Conservation (phyloP, 2,329 filamentous ascomycete genomes). For the Alternaria triticimaculans region DNA sequence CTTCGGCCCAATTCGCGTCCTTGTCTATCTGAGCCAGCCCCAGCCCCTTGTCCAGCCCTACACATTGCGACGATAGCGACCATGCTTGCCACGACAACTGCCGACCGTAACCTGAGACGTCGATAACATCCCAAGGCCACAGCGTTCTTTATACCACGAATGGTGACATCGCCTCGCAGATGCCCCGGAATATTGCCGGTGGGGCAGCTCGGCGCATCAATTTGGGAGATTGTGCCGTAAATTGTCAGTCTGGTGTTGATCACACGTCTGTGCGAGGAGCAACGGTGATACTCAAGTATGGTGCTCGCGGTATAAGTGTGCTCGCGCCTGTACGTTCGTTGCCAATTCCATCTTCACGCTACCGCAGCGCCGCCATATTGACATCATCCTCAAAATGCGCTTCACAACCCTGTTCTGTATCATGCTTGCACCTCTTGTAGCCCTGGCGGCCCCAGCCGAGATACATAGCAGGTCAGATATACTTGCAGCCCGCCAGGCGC, state of each 20-base stretch:
- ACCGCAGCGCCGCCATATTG: not conserved
- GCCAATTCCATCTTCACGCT: not conserved
- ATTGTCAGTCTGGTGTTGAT: not conserved
- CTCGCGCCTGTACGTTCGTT: not conserved
- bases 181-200: slow-evolving; percentile 11
- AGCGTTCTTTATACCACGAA: not conserved
- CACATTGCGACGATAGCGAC: not conserved
- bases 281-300: not conserved
- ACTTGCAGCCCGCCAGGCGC: slow-evolving; percentile 18
- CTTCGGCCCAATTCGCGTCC: not conserved
- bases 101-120: not conserved
- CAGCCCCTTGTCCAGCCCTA: not conserved
- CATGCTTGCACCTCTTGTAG: slow-evolving; percentile 21
- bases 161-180: not conserved
- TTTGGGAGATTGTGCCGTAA: slow-evolving; percentile 6
- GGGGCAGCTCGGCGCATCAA: slow-evolving; percentile 7
- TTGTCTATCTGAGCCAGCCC: not conserved
- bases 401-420: slow-evolving; percentile 17
- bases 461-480: not conserved
- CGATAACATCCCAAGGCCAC: slow-evolving; percentile 1
- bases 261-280: not conserved
- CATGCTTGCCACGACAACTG: slow-evolving; percentile 2
- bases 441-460: slow-evolving; percentile 22
- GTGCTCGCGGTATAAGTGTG: not conserved
- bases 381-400: slow-evolving; percentile 21